Conservation (phyloP, 768 basidiomycete species). For the Clitopilus passeckerianus region DNA sequence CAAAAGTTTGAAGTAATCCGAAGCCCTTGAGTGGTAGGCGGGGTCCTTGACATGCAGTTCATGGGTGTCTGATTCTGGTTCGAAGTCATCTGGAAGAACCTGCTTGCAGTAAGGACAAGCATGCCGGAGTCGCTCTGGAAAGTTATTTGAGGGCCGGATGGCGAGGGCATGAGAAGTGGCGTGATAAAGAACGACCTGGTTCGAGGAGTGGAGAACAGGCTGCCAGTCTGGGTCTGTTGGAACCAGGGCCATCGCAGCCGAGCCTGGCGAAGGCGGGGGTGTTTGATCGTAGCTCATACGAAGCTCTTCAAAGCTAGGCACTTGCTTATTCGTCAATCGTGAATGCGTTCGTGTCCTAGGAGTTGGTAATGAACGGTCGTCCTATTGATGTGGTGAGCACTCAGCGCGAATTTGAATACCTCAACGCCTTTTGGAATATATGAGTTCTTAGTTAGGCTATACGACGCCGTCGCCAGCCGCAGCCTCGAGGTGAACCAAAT, state of each 20-base stretch:
- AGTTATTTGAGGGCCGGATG: slow-evolving; percentile 36
- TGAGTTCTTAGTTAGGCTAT: no score
- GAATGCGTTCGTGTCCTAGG: background rate
- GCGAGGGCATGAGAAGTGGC: slow-evolving; percentile 80
- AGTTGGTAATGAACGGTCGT: no score
- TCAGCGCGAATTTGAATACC: no score
- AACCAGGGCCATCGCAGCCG: slow-evolving; percentile 13
- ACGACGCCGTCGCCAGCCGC: background rate
- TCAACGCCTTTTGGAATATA: no score
- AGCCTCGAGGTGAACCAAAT: background rate
- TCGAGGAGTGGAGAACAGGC: slow-evolving; percentile 76
- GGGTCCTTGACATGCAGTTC: slow-evolving; percentile 32
- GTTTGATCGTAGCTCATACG: slow-evolving; percentile 2
- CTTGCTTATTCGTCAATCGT: background rate
- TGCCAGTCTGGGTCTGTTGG: slow-evolving; percentile 49
- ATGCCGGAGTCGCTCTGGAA: slow-evolving; percentile 14
- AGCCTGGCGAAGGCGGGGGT: slow-evolving; percentile 12
- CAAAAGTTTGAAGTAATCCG: slow-evolving; percentile 80
- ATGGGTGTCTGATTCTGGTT: slow-evolving; percentile 20
- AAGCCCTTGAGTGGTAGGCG: slow-evolving; percentile 47
- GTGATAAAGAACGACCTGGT: slow-evolving; percentile 87
- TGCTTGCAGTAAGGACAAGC: slow-evolving; percentile 77
- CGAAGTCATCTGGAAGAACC: slow-evolving; percentile 43
- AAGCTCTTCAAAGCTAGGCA: background rate
- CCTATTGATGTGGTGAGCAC: no score